Evolutionary conservation across 2,329 filamentous ascomycete species (phyloP), one percentile per base, ranked within the genome.

Genomic region (Trichoderma arundinaceum): DNA sequence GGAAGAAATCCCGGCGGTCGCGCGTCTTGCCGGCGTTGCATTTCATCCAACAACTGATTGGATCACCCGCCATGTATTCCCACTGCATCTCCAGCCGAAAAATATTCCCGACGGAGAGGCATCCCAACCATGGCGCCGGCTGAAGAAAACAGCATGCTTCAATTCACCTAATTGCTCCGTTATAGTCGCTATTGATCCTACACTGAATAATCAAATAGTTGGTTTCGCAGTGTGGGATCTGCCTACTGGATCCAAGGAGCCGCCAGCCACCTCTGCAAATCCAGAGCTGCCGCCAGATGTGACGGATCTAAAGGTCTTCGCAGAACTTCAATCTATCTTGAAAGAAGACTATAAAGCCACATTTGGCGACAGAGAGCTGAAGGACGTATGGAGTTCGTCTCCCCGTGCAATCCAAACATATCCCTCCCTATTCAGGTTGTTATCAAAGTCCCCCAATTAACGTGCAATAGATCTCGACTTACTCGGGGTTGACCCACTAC

Each of bases 301-400:
- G 3, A 52, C 69, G 15, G 68, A 70, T 17, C 12, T 22, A 35
- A 65, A 49, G 2, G 65, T 62, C 1, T 64, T 63, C 39, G 64
- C 53, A 7, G 60, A 64, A 19, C 32, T 70, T 41, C 57, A 43
- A 7, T 17, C 38, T 7, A 49, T 64, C 2, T 35, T 70, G 28
- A 56, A 54, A 15, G 53, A 65, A 32, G 68, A 69, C 33, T 48
- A 57, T 13, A 43, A 43, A 19, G 56, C 64, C 19, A 35, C 54
- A 0, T 69, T 68, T 52, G 69, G 69, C n/a, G 60, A 68, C 4
- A 63, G 58, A 33, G 68, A 49, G 7, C 41, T 59, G 10, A 66
- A 59, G 17, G 62, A 70, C 17, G 66, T 70, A 7, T 70, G 67
- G 67, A 58, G 69, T 70, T 38, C 48, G 68, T 69, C 58, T 38